Base-by-base conservation (phyloP, 768 basidiomycete genomes). In the Fomitopsis pulvina region DNA sequence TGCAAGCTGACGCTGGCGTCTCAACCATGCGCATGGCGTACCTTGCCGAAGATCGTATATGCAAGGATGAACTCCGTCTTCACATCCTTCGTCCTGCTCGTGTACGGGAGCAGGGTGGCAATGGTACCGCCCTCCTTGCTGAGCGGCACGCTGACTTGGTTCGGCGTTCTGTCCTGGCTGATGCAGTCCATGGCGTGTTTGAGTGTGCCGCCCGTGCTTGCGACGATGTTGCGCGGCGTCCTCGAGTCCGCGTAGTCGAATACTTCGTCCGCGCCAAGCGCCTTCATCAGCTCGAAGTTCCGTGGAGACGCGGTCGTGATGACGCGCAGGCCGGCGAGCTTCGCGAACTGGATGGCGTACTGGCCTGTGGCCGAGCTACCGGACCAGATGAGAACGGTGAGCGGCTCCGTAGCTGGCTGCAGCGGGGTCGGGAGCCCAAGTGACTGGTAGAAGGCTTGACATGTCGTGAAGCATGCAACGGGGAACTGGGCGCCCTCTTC, bases 221-320 rank as follows among this genome's bases (percentile, higher is more conserved):
- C 45, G 21, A 53, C 43, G 43, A 62, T 56, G 24, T 60, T 45
- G 4, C 26, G n/a, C 2, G 50, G 40, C 11, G 46, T 46, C 6
- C 60, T 59, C 3, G 60, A 45, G 34, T 37, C 20, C 5, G 46
- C 46, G 54, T 66, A 66, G 34, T 47, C 32, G 34, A 57, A 50
- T 38, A 71, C 68, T 3, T 64, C 67, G 29, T 70, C 65, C 1
- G 77, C 78, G 4, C 78, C 76, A 7, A 73, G 58, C 1, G 59
- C 52, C 38, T 66, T 66, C 18, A 76, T 53, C 16, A 70, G 57
- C 0, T 62, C 64, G 40, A 65, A 62, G 52, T 74, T 72, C 28
- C 58, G 54, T 11, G 68, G 62, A 0, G 74, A 76, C 4, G 73
- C 68, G 21, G 73, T 74, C 8, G 76, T 67, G 21, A 74, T 65